Evolutionary conservation across 169 alveolate species (phyloP).

Genomic region (Cyclospora cayetanensis): DNA sequence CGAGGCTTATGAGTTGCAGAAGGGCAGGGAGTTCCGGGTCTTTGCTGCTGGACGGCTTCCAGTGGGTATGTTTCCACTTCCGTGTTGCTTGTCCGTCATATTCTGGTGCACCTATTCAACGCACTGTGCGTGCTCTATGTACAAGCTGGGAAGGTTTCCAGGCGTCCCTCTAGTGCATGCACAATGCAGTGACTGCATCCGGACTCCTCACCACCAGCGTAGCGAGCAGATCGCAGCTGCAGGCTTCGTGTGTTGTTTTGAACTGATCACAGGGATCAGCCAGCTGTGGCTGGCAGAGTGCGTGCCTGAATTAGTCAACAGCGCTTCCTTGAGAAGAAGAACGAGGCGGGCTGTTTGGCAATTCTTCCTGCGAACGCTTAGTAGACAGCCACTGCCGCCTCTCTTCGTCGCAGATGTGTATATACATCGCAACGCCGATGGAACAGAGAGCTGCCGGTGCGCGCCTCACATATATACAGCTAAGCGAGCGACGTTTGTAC

Average conservation of each 20-base stretch:
- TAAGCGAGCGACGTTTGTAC: too few species aligned
- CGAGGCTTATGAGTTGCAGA: background rate
- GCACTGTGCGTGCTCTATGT: too few species aligned
- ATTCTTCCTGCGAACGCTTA: background rate
- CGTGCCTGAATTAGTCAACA: background rate
- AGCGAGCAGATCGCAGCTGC: too few species aligned
- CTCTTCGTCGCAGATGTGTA: constrained; percentile 31
- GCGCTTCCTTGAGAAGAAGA: background rate
- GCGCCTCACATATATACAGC: too few species aligned
- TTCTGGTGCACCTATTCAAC: too few species aligned
- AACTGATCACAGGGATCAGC: background rate
- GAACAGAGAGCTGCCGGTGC: constrained; percentile 20
- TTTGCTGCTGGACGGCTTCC: constrained; percentile 18
- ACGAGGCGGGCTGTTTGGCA: constrained; percentile 12
- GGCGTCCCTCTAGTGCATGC: too few species aligned
- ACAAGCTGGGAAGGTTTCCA: too few species aligned
- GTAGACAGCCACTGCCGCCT: constrained; percentile 36
- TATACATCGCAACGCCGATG: constrained; percentile 19
- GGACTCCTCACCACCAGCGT: too few species aligned
- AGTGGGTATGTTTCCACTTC: background rate
- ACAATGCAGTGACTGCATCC: too few species aligned
- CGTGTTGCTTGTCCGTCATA: too few species aligned
- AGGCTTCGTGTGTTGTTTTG: too few species aligned
- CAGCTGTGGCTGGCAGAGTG: constrained; percentile 57
- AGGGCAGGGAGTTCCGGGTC: constrained; percentile 28